phyloP scores from a whole-genome alignment of 441 rosid species.

The Populus hybrid region DNA sequence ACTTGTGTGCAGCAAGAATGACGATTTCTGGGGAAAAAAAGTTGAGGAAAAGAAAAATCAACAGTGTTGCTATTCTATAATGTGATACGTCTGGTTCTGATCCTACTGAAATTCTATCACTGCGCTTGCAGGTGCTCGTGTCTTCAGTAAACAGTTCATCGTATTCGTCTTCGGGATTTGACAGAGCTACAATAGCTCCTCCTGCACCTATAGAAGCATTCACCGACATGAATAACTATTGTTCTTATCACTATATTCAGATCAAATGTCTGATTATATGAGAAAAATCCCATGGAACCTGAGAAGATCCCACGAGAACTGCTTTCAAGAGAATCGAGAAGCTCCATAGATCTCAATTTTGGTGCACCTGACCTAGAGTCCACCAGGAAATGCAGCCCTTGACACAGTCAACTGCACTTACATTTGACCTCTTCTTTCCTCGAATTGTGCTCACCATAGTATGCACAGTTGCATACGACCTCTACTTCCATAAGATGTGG shows the following conservation, averaged over 20 bases:
- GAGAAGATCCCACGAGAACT: conserved; percentile 89
- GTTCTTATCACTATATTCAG: conserved; percentile 93
- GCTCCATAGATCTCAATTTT: conserved; percentile 84
- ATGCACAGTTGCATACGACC: conserved; percentile 92
- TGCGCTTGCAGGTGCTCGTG: conserved; percentile 70
- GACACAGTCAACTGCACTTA: conserved; percentile 68
- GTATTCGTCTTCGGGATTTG: conserved; percentile 81
- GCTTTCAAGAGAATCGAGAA: conserved; percentile 77
- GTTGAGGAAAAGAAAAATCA: background rate
- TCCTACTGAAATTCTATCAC: conserved; percentile 48
- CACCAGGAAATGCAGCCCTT: conserved; percentile 94
- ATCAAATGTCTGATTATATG: conserved; percentile 82
- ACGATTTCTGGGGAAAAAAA: background rate
- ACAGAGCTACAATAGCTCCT: conserved; percentile 80
- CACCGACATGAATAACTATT: conserved; percentile 65
- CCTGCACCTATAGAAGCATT: conserved; percentile 97
- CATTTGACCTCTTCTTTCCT: conserved; percentile 56
- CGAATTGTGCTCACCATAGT: conserved; percentile 95
- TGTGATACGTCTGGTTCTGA: background rate
- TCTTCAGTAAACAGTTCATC: conserved; percentile 85
- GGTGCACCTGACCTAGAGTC: conserved; percentile 99
- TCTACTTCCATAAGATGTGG: conserved; percentile 94
- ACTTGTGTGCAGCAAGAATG: background rate
- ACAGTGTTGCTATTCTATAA: background rate
- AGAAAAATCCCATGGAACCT: conserved; percentile 85